Percentiles rank a stretch among this genome's conserved stretches.
Evolutionary conservation across 2,329 filamentous ascomycete genomes (phyloP).

Genomic region (Fusarium secorum): DNA sequence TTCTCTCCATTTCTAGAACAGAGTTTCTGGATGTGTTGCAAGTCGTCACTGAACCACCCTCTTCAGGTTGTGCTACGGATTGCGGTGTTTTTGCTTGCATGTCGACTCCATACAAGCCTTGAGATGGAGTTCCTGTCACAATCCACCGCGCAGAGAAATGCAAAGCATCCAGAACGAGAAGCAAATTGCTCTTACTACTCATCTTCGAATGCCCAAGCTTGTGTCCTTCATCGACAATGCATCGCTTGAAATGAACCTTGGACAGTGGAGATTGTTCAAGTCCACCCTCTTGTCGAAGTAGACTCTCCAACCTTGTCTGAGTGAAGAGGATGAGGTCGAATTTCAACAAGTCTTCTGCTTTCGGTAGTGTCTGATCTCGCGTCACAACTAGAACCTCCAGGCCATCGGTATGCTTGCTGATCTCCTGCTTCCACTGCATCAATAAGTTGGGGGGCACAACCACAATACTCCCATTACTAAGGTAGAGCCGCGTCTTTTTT

Average conservation of each 20-base stretch:
- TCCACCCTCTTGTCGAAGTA: slow-evolving; percentile 50
- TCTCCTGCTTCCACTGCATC: slow-evolving; percentile 84
- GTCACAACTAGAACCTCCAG: slow-evolving; percentile 72
- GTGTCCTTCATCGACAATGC: slow-evolving; percentile 93
- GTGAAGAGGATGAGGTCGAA: slow-evolving; percentile 85
- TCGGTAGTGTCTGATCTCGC: slow-evolving; percentile 63
- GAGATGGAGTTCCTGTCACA: slow-evolving; percentile 88
- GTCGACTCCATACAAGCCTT: slow-evolving; percentile 76
- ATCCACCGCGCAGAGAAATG: slow-evolving; percentile 81
- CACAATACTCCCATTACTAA: slow-evolving; percentile 76
- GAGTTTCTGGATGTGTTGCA: slow-evolving; percentile 39
- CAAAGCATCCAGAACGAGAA: slow-evolving; percentile 61
- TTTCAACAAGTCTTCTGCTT: slow-evolving; percentile 62
- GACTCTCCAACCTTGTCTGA: slow-evolving; percentile 72
- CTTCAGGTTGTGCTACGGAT: background rate
- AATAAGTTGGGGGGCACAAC: slow-evolving; percentile 85
- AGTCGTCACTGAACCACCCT: background rate
- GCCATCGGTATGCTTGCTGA: slow-evolving; percentile 75
- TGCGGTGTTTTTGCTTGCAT: background rate
- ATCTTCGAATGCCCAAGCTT: slow-evolving; percentile 73
- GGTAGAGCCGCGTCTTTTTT: slow-evolving; percentile 60
- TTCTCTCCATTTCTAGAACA: slow-evolving; percentile 61
- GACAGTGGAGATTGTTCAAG: slow-evolving; percentile 67
- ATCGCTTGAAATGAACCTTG: slow-evolving; percentile 81
- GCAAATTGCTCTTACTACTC: slow-evolving; percentile 63